Evolutionary conservation across 306 rosid genomes (phyloP).

Genomic region (Spatholobus suberectus): DNA sequence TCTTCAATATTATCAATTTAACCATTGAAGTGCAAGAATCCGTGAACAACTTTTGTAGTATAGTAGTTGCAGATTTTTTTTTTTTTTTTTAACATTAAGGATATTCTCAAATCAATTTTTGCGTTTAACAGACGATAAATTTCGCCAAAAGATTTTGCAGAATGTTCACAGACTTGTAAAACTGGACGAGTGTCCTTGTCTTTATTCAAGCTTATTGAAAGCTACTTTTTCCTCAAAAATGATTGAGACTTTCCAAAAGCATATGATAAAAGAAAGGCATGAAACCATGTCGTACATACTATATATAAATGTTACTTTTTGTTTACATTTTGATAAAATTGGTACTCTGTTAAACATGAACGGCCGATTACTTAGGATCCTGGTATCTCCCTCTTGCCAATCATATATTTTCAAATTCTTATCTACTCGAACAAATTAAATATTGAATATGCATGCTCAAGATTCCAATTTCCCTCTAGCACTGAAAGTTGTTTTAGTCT

Average conservation of each 20-base stretch:
- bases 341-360: too few species aligned
- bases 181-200: constrained; percentile 28
- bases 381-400: background rate
- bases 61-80: background rate
- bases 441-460: background rate
- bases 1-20: background rate
- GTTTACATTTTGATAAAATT: background rate
- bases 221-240: background rate
- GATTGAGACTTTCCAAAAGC: constrained; percentile 1
- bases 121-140: background rate
- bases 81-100: background rate
- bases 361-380: too few species aligned
- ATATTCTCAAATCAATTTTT: background rate
- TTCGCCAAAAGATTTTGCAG: background rate
- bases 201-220: constrained; percentile 2
- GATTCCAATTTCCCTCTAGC: background rate
- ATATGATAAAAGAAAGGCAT: constrained; percentile 10
- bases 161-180: background rate
- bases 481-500: background rate
- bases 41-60: background rate
- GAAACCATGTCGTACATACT: background rate
- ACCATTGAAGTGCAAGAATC: background rate
- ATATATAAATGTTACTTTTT: background rate
- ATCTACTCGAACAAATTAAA: background rate
- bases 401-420: background rate